Base-by-base conservation (phyloP, 2,329 filamentous ascomycete genomes). In the Nemania sp. region DNA sequence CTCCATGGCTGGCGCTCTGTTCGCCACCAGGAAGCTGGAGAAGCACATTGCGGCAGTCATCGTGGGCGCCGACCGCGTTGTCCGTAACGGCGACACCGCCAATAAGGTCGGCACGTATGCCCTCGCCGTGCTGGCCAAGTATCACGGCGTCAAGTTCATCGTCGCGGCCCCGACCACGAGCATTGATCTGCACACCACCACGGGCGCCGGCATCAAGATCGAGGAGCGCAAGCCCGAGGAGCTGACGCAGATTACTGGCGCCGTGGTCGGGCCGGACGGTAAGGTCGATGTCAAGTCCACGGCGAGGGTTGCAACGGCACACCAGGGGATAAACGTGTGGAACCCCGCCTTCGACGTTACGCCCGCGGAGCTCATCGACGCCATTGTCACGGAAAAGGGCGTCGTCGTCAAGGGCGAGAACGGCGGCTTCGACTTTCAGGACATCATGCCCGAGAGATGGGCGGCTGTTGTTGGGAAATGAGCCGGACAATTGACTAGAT, bases 101-200 rank as follows among this genome's bases (percentile, higher is more conserved):
- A 99, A 99, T 84, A 99, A 99, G 84, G 97, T 99, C 69, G 96
- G 96, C 59, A 99, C 96, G 0, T 98, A 99, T 79, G 88, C 91
- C 62, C 87, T 99, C 3, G 94, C 96, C 3, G 94, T 98, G n/a
- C 86, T 97, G 32, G 96, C 96, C 24, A 90, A 87, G 72, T 85
- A 94, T 76, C 96, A 99, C 76, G 92, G 93, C 20, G 87, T 98
- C 76, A 97, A 95, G 80, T 99, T 99, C 78, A 87, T 99, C 10
- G 94, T 99, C 32, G 96, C 96, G 0, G 96, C 96, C 0, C 96
- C 96, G 0, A 92, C 94, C 6, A 99, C 96, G 1, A 97, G 93
- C 64, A 96, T 99, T 73, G 96, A 99, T 77, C 83, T 97, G 35
- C 84, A 88, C 62, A 98, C 95, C 1, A 85, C 87, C 72, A 91